A percentile compares a stretch with the other conserved stretches of the same genome.
phyloP scores from a whole-genome alignment of 1,139 yeast genomes.

The Candida glucosophila region DNA sequence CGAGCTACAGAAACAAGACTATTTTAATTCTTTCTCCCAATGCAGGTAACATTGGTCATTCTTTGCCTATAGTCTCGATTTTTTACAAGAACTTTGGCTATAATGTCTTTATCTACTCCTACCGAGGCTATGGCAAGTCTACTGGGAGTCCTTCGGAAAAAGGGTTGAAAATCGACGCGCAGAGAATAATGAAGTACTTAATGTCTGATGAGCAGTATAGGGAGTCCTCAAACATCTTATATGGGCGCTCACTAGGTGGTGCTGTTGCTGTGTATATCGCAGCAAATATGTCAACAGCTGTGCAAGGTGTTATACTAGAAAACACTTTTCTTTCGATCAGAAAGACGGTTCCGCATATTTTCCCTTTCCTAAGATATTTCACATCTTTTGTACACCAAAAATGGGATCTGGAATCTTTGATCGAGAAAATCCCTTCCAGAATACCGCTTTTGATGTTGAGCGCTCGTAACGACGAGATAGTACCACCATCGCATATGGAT shows the following conservation, averaged over 20 bases:
- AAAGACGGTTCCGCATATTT: slow-evolving; percentile 74
- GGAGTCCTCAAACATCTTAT: slow-evolving; percentile 52
- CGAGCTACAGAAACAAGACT: slow-evolving; percentile 52
- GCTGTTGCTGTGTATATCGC: slow-evolving; percentile 88
- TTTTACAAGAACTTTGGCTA: slow-evolving; percentile 59
- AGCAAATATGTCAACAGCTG: slow-evolving; percentile 36
- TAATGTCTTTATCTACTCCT: slow-evolving; percentile 80
- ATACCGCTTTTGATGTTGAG: slow-evolving; percentile 67
- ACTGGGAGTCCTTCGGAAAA: slow-evolving; percentile 70
- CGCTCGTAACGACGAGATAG: slow-evolving; percentile 79
- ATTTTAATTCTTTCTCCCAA: slow-evolving; percentile 79
- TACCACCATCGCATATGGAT: slow-evolving; percentile 82
- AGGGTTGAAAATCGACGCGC: slow-evolving; percentile 81
- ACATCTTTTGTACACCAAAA: slow-evolving; percentile 62
- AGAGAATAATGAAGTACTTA: slow-evolving; percentile 57
- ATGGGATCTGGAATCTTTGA: slow-evolving; percentile 73
- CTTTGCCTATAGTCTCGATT: slow-evolving; percentile 71
- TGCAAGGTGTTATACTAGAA: slow-evolving; percentile 67
- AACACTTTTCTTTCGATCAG: slow-evolving; percentile 78
- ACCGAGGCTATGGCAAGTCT: slow-evolving; percentile 87
- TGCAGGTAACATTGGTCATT: slow-evolving; percentile 95
- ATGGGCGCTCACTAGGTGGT: slow-evolving; percentile 92
- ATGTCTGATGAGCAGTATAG: slow-evolving; percentile 38
- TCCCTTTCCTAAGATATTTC: slow-evolving; percentile 58
- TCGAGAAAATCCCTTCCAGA: slow-evolving; percentile 40